A percentile compares a stretch with the other conserved stretches of the same genome.
Conservation (phyloP, 176 grass and related monocot species). For the Lolium multiflorum region DNA sequence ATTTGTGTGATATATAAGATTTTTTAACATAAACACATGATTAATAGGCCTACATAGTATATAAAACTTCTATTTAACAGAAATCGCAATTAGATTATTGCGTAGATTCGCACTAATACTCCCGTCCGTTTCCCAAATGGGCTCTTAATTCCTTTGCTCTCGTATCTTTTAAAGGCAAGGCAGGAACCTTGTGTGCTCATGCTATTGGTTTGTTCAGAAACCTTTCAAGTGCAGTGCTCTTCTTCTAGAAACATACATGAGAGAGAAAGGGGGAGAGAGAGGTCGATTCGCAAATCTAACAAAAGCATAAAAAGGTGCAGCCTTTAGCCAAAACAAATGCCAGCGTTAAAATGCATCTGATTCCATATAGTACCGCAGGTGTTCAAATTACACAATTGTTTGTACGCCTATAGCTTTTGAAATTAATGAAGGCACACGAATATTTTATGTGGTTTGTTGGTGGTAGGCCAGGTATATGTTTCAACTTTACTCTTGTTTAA, state of each 20-base stretch:
- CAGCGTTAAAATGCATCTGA: conserved; percentile 53
- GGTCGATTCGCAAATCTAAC: conserved; percentile 53
- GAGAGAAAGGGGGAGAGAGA: not conserved
- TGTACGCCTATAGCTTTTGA: conserved; percentile 25
- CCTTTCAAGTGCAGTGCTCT: not conserved
- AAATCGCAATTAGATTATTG: no score
- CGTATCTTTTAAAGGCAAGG: not conserved
- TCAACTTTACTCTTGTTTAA: conserved; percentile 43
- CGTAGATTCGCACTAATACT: no score
- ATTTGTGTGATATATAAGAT: no score
- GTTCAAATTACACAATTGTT: conserved; percentile 4
- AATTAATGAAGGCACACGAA: not conserved
- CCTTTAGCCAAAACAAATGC: conserved; percentile 24
- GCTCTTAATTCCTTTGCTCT: not conserved
- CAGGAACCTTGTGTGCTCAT: not conserved
- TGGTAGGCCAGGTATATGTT: conserved; percentile 37
- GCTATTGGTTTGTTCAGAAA: not conserved
- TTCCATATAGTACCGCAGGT: conserved; percentile 46
- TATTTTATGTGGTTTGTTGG: not conserved
- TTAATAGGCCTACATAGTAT: no score
- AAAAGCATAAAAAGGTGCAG: conserved; percentile 37
- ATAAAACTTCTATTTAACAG: no score
- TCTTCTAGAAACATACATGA: conserved; percentile 28
- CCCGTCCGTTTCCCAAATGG: not conserved
- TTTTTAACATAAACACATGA: no score